A percentile compares a stretch with the other conserved stretches of the same genome.
Conservation (phyloP, 345 rosid genomes). For the Murraya paniculata region DNA sequence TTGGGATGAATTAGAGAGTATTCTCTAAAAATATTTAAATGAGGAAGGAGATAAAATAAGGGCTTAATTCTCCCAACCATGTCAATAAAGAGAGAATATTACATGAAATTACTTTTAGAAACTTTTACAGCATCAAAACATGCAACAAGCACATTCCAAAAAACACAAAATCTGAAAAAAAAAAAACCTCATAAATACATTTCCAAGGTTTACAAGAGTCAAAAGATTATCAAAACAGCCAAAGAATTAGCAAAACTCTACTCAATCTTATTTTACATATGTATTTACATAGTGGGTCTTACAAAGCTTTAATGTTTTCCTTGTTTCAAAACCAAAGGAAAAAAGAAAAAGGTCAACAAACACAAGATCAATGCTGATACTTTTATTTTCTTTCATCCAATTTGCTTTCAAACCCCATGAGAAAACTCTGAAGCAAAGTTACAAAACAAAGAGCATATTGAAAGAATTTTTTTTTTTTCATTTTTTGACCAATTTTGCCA, state of each 20-base stretch:
- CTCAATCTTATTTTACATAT: not conserved
- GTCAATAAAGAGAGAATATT: too few species aligned
- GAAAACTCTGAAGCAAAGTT: too few species aligned
- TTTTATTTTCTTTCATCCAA: not conserved
- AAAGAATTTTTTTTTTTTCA: too few species aligned
- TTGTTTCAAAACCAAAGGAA: not conserved
- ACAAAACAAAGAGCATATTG: too few species aligned
- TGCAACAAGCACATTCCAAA: not conserved
- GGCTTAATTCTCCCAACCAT: too few species aligned
- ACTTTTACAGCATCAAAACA: conserved; percentile 2
- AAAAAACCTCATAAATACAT: not conserved
- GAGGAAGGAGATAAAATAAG: too few species aligned
- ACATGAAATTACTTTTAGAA: not conserved
- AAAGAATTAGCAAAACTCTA: not conserved
- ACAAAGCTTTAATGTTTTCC: not conserved
- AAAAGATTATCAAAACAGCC: not conserved
- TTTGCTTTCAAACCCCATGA: not conserved
- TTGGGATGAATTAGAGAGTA: accelerated
- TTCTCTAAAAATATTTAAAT: too few species aligned
- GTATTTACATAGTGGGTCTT: not conserved
- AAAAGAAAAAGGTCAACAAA: not conserved
- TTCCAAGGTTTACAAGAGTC: conserved; percentile 2
- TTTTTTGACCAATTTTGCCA: too few species aligned
- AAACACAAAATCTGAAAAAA: not conserved
- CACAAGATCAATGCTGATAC: not conserved